These are phyloP conservation scores for Phenoliferia sp. DNA, from an alignment of 1,284 basidiomycete genomes.

Conservation along the genomic window DNA sequence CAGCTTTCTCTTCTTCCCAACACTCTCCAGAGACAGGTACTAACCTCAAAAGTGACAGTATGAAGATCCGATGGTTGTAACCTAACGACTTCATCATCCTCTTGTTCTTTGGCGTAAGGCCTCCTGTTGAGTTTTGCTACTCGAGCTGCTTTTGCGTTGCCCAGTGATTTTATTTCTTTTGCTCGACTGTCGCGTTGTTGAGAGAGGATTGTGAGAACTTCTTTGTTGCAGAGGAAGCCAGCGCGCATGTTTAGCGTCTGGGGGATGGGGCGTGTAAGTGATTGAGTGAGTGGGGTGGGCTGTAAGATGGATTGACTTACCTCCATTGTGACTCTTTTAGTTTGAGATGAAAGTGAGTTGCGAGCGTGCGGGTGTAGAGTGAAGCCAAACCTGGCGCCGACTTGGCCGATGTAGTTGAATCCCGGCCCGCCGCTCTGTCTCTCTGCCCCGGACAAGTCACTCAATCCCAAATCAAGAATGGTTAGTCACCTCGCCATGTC, in stretches of 20 bases:
- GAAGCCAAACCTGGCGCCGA: too few relatives aligned
- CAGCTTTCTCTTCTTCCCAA: not conserved
- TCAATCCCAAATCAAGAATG: too few relatives aligned
- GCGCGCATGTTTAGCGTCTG: conserved; percentile 72
- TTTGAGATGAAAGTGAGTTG: not conserved
- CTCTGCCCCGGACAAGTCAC: too few relatives aligned
- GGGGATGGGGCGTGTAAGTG: not conserved
- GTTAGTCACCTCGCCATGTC: not conserved
- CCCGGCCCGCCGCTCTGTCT: too few relatives aligned
- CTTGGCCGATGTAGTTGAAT: too few relatives aligned
- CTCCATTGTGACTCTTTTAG: conserved; percentile 1
- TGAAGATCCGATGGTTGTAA: conserved; percentile 60
- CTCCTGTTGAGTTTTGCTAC: conserved; percentile 39
- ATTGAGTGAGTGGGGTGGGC: not conserved
- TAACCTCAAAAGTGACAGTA: conserved; percentile 81
- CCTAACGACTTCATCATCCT: conserved; percentile 37
- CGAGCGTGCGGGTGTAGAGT: too few relatives aligned
- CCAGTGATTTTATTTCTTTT: conserved; percentile 59
- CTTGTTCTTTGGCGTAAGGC: conserved; percentile 54
- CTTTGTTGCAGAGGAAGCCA: conserved; percentile 76
- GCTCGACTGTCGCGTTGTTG: conserved; percentile 51
- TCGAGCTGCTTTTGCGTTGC: conserved; percentile 58
- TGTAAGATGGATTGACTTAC: not conserved
- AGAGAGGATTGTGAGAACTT: conserved; percentile 75
- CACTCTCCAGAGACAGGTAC: conserved; percentile 18